Base-by-base conservation (phyloP, 805 yeast species). In the Groenewaldozyma salmanticensis region DNA sequence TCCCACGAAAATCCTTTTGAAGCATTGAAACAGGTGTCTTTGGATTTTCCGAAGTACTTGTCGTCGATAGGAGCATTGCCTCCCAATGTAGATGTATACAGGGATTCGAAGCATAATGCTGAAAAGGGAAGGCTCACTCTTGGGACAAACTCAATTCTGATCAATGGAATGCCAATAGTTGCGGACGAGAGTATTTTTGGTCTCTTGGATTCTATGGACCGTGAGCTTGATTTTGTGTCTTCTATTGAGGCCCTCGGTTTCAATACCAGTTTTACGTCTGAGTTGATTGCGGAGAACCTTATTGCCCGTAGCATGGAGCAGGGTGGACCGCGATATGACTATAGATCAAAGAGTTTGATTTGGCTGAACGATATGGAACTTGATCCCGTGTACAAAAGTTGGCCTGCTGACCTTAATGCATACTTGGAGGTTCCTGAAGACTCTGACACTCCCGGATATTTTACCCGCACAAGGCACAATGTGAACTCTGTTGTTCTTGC, bases 361-460 rank as follows among this genome's bases (percentile, higher is more conserved):
- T 87, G 77, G 64, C 68, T 90, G 52, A 92, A 90, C 54, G 82
- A 92, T 57, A 63, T 90, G 4, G 94, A 78, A 49, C 54, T 46
- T 0, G 95, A 85, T 53, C 51, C 56, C 1, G 67, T 64, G 24
- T 87, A 83, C 53, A 52, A 58, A 1, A 57, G 62, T 5, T 71
- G 70, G 52, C 54, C 74, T 1, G 54, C 61, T 19, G 66, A 79
- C 33, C 56, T 72, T 9, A 58, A 63, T 5, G 67, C 62, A 0
- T 81, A 81, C 52, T 51, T 72, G 31, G 59, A 62, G n/a, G n/a
- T n/a, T n/a, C 11, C 7, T 24, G 13, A 24, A 24, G 36, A 33
- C 5, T 24, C 27, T 2, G 57, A 61, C 22, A 55, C 64, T 5
- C 65, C 71, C 29, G 86, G 83, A 5, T 79, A 75, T 52, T 61